phyloP scores from a whole-genome alignment of 352 stramenopile genomes.

The Phytophthora kernoviae region DNA sequence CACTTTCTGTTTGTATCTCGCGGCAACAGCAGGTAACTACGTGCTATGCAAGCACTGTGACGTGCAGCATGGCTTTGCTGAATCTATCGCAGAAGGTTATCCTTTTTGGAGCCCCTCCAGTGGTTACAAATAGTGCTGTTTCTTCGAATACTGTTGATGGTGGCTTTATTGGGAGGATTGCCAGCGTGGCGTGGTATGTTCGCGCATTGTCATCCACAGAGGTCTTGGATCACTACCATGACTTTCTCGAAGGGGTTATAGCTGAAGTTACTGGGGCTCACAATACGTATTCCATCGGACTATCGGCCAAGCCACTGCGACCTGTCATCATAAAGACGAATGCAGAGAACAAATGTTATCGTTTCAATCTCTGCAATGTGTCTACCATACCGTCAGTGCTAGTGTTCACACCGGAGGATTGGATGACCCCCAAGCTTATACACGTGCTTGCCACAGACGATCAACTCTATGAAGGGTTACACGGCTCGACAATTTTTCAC shows the following conservation, averaged over 20 bases:
- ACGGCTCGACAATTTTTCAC: constrained; percentile 40
- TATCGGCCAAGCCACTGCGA: constrained; percentile 49
- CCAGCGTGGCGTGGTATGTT: constrained; percentile 66
- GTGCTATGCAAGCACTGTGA: constrained; percentile 7
- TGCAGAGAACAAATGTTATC: constrained; percentile 62
- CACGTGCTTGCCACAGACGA: constrained; percentile 61
- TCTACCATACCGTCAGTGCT: constrained; percentile 46
- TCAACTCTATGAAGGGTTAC: constrained; percentile 60
- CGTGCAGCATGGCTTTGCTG: constrained; percentile 49
- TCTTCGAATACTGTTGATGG: constrained; percentile 13
- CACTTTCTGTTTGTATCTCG: constrained; percentile 41
- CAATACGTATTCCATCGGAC: constrained; percentile 55
- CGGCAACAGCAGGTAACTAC: constrained; percentile 9
- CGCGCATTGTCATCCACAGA: constrained; percentile 37
- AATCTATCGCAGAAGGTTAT: constrained; percentile 40
- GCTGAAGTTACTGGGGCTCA: constrained; percentile 36
- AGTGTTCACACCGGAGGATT: constrained; percentile 50
- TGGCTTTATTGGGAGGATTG: constrained; percentile 46
- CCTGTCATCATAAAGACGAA: constrained; percentile 57
- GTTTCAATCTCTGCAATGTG: constrained; percentile 78
- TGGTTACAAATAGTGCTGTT: background rate
- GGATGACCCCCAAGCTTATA: constrained; percentile 39
- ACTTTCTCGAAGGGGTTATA: constrained; percentile 45
- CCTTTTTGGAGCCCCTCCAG: constrained; percentile 15
- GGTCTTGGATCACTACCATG: constrained; percentile 71